Percentiles rank a stretch among this genome's conserved stretches.
Evolutionary conservation across 306 rosid genomes (phyloP).

Genomic region (Glycine latifolia): DNA sequence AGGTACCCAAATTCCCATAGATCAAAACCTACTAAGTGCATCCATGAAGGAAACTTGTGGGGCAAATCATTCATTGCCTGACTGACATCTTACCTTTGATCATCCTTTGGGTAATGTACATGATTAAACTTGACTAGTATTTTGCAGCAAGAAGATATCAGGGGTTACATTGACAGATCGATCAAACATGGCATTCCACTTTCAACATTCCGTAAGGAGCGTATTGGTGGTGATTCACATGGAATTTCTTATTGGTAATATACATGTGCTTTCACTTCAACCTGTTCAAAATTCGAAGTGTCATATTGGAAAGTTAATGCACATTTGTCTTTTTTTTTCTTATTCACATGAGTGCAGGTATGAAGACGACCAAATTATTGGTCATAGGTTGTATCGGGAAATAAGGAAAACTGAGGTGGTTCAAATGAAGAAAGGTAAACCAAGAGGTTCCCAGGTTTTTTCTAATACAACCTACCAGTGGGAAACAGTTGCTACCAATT

Average conservation of each 20-base stretch:
- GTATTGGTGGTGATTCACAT: slow-evolving; percentile 87
- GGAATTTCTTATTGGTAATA: slow-evolving; percentile 90
- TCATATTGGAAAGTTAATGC: slow-evolving; percentile 32
- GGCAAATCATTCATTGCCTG: slow-evolving; percentile 32
- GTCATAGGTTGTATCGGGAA: slow-evolving; percentile 90
- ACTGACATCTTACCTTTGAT: not conserved
- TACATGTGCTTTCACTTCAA: slow-evolving; percentile 32
- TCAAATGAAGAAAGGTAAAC: slow-evolving; percentile 74
- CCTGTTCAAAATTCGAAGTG: slow-evolving; percentile 28
- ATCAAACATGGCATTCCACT: slow-evolving; percentile 84
- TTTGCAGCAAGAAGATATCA: slow-evolving; percentile 95
- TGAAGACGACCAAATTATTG: slow-evolving; percentile 83
- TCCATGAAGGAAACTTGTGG: not conserved
- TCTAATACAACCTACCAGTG: slow-evolving; percentile 74
- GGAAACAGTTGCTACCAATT: slow-evolving; percentile 93
- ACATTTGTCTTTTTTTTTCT: slow-evolving; percentile 22
- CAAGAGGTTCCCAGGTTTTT: slow-evolving; percentile 80
- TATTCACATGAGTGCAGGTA: slow-evolving; percentile 66
- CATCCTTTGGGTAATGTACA: slow-evolving; percentile 25
- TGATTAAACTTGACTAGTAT: slow-evolving; percentile 44
- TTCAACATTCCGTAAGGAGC: slow-evolving; percentile 92
- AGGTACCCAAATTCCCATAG: no score
- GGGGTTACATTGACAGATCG: slow-evolving; percentile 86
- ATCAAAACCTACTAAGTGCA: no score
- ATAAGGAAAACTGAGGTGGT: slow-evolving; percentile 79